A percentile compares a stretch with the other conserved stretches of the same genome.
Evolutionary conservation across 345 rosid genomes (phyloP).

Genomic region (Erysimum cheiranthoides): DNA sequence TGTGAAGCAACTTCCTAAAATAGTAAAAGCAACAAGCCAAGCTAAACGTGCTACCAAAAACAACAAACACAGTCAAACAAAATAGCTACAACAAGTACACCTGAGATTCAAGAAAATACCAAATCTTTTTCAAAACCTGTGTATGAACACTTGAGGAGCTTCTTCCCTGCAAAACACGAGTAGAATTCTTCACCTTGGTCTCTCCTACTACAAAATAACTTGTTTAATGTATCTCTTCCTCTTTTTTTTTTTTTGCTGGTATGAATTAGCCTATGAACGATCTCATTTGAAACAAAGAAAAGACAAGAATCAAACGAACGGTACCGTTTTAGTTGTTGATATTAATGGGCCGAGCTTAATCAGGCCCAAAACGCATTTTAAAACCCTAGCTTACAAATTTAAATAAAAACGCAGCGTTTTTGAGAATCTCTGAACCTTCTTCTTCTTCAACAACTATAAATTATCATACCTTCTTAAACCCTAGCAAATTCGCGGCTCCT

Average conservation of each 20-base stretch:
- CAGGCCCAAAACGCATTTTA: background rate
- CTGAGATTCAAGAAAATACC: constrained; percentile 16
- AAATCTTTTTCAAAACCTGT: constrained; percentile 41
- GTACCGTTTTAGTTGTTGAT: no score
- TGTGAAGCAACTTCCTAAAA: background rate
- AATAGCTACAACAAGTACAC: constrained; percentile 13
- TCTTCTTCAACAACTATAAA: background rate
- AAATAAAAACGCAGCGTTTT: background rate
- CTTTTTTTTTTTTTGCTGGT: no score
- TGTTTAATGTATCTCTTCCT: no score
- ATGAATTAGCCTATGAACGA: no score
- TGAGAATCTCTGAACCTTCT: background rate
- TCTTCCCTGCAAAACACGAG: constrained; percentile 57
- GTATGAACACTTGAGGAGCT: constrained; percentile 61
- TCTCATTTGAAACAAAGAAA: no score
- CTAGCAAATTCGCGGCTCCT: constrained; percentile 19
- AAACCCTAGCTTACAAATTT: background rate
- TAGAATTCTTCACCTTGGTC: no score
- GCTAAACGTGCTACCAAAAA: constrained; percentile 23
- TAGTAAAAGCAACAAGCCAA: background rate
- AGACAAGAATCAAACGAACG: no score
- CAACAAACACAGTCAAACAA: constrained; percentile 1
- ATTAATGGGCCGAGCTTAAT: no score
- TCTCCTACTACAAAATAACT: no score
- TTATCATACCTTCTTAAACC: constrained; percentile 1